A percentile compares a stretch with the other conserved stretches of the same genome.
Evolutionary conservation across 1,284 basidiomycete species (phyloP).

Genomic region (Melampsora larici-populina): DNA sequence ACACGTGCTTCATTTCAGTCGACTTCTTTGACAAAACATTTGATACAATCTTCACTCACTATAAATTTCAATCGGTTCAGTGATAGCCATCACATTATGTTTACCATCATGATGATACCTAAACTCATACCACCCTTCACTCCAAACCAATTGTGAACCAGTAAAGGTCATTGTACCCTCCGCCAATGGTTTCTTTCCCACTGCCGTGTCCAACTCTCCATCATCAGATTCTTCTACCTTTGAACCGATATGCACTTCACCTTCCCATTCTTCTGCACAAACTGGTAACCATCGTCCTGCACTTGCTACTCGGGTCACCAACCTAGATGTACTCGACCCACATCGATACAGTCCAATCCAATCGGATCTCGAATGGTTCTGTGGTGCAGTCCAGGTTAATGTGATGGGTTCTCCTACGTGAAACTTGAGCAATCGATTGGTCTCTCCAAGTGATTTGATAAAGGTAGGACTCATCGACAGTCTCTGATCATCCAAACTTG

Average conservation of each 20-base stretch:
- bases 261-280: constrained; percentile 87
- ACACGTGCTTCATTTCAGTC: constrained; percentile 59
- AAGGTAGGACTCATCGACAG: not conserved
- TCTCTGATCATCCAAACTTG: constrained; percentile 55
- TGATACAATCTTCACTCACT: constrained; percentile 59
- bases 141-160: constrained; percentile 78
- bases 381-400: constrained; percentile 81
- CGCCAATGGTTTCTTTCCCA: constrained; percentile 51
- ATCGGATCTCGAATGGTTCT: constrained; percentile 83
- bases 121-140: constrained; percentile 80
- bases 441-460: constrained; percentile 50
- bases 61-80: constrained; percentile 80
- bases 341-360: constrained; percentile 96
- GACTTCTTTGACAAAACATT: constrained; percentile 5
- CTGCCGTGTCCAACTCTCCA: constrained; percentile 35
- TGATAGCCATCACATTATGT: constrained; percentile 85
- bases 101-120: constrained; percentile 63
- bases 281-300: constrained; percentile 90
- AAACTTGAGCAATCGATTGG: constrained; percentile 60
- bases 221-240: constrained; percentile 54
- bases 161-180: constrained; percentile 72
- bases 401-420: constrained; percentile 85
- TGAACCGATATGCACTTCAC: constrained; percentile 66
- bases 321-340: constrained; percentile 75
- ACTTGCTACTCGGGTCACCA: constrained; percentile 80